phyloP scores from a whole-genome alignment of 2,329 filamentous ascomycete genomes.

The Xylariaceae sp. region DNA sequence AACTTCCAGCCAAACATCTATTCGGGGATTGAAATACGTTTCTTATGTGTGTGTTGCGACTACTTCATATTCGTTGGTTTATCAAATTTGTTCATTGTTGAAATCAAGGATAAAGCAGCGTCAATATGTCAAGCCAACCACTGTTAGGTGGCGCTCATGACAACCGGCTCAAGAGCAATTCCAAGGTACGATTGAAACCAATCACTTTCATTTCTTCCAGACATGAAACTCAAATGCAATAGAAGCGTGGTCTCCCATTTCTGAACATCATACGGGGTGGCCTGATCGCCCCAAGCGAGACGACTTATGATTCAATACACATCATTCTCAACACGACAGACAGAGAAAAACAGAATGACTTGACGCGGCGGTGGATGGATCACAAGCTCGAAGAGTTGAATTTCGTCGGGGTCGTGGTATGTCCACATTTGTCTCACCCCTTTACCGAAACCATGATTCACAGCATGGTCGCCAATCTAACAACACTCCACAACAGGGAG shows the following conservation, averaged over 20 bases:
- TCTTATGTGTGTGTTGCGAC: no score
- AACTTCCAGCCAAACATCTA: not conserved
- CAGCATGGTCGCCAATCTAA: not conserved
- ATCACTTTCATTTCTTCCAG: not conserved
- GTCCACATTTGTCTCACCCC: not conserved
- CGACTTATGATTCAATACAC: slow-evolving; percentile 7
- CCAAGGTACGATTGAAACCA: not conserved
- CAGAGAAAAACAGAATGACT: slow-evolving; percentile 3
- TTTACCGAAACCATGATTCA: not conserved
- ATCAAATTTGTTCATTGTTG: no score
- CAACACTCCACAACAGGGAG: slow-evolving; percentile 19
- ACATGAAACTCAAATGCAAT: not conserved
- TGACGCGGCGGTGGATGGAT: slow-evolving; percentile 11
- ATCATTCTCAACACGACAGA: slow-evolving; percentile 13
- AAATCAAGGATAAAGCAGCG: no score
- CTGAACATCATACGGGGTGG: slow-evolving; percentile 10
- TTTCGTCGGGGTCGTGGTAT: slow-evolving; percentile 14
- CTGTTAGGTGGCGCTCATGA: not conserved
- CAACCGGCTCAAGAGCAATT: not conserved
- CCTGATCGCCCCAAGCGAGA: slow-evolving; percentile 12
- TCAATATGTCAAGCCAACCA: slow-evolving; percentile 1
- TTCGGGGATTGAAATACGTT: not conserved
- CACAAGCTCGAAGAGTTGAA: slow-evolving; percentile 15
- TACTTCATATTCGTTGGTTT: no score
- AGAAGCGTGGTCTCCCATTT: not conserved